These are phyloP conservation scores for Kwoniella europaea DNA, from an alignment of 768 basidiomycete genomes.

Conservation along the genomic window DNA sequence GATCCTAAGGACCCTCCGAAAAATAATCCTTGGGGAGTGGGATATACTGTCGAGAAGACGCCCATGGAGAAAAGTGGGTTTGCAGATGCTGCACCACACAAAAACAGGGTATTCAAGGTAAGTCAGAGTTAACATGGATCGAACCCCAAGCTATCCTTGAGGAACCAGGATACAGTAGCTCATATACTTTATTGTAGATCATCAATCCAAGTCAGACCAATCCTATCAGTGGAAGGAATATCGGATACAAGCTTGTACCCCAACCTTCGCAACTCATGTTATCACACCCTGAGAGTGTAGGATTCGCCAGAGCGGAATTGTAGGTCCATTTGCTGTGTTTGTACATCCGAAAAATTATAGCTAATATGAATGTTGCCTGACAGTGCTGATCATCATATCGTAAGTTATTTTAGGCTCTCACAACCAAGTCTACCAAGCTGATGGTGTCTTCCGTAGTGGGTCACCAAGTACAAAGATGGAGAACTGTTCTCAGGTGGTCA, in stretches of 20 bases:
- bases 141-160: too few species aligned
- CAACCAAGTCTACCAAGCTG: not conserved
- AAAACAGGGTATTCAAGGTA: slow-evolving; percentile 47
- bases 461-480: slow-evolving; percentile 39
- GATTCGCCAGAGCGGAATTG: slow-evolving; percentile 39
- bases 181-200: slow-evolving; percentile 17
- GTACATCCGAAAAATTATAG: not conserved
- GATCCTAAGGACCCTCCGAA: slow-evolving; percentile 20
- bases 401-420: not conserved
- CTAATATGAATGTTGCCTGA: not conserved
- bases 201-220: slow-evolving; percentile 43
- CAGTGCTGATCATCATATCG: not conserved
- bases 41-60: slow-evolving; percentile 39
- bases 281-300: slow-evolving; percentile 30
- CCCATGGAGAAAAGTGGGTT: slow-evolving; percentile 33
- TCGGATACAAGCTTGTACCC: slow-evolving; percentile 50
- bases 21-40: slow-evolving; percentile 34
- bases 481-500: slow-evolving; percentile 46
- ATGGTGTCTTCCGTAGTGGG: slow-evolving; percentile 19
- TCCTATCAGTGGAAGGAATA: slow-evolving; percentile 34
- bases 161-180: too few species aligned
- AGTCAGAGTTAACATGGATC: not conserved
- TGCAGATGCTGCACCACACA: slow-evolving; percentile 42
- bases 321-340: slow-evolving; percentile 22
- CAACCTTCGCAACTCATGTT: slow-evolving; percentile 46